Conservation (phyloP, 345 rosid genomes). For the Salix brachista region DNA sequence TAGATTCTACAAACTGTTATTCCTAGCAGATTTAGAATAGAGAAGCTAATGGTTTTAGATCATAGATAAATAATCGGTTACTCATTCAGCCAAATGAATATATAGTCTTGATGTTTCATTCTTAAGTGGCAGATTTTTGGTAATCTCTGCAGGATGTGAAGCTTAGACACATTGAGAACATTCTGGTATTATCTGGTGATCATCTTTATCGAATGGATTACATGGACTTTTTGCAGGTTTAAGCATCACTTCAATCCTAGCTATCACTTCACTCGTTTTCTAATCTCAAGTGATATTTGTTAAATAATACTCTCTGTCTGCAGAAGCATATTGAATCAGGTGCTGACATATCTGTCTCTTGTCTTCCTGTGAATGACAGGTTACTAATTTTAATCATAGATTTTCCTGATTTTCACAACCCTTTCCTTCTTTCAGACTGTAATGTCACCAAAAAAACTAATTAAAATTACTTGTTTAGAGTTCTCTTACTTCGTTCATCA, state of each 20-base stretch:
- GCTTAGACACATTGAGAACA: slow-evolving; percentile 70
- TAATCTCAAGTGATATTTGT: neutral
- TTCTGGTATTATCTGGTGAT: slow-evolving; percentile 81
- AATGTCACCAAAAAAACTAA: neutral
- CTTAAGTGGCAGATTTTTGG: neutral
- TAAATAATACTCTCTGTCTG: slow-evolving; percentile 14
- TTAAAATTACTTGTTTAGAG: neutral
- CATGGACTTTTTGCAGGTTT: slow-evolving; percentile 83
- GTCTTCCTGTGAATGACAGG: slow-evolving; percentile 61
- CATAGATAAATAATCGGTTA: neutral
- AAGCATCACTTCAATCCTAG: slow-evolving; percentile 1
- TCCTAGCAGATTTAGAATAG: no score
- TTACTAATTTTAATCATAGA: slow-evolving; percentile 8
- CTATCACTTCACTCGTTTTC: slow-evolving; percentile 1
- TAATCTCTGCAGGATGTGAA: slow-evolving; percentile 59
- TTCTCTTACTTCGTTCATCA: neutral
- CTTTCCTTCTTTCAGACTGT: neutral
- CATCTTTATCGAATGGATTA: slow-evolving; percentile 92
- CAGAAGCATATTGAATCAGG: slow-evolving; percentile 63
- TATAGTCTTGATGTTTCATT: slow-evolving; percentile 5
- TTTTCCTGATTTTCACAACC: neutral
- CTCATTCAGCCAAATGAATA: neutral
- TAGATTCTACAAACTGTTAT: neutral
- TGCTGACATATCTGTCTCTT: slow-evolving; percentile 64
- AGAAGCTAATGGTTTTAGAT: neutral